These are phyloP conservation scores for Aspergillus terreus DNA, from an alignment of 2,329 filamentous ascomycete genomes.

Conservation along the genomic window DNA sequence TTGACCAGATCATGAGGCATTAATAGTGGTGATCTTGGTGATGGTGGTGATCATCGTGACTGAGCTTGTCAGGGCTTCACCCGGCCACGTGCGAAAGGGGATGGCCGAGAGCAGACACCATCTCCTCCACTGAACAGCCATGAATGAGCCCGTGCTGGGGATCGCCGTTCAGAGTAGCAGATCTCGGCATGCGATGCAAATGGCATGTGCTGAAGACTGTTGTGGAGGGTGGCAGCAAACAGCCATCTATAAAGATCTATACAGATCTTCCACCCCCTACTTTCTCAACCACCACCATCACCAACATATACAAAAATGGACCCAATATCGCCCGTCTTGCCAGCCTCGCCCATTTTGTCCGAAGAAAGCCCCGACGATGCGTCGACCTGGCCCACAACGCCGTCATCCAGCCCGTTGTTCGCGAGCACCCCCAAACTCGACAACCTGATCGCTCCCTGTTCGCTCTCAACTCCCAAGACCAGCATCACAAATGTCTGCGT, in stretches of 20 bases:
- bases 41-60: too few species aligned
- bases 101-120: too few species aligned
- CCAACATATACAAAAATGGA: too few species aligned
- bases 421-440: conserved; percentile 18
- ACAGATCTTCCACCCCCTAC: not conserved
- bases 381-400: conserved; percentile 24
- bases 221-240: too few species aligned
- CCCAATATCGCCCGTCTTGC: not conserved
- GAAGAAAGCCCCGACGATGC: conserved; percentile 19
- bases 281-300: not conserved
- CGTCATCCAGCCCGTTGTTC: conserved; percentile 25
- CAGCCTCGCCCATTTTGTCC: conserved; percentile 7
- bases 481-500: conserved; percentile 57
- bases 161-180: too few species aligned
- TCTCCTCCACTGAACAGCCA: too few species aligned
- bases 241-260: too few species aligned
- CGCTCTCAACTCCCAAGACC: too few species aligned
- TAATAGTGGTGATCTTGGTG: not conserved
- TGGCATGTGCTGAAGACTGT: too few species aligned
- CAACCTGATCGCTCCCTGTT: conserved; percentile 10
- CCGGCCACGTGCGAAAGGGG: conserved; percentile 7
- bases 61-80: conserved; percentile 1
- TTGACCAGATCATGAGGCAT: not conserved
- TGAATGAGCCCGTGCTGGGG: too few species aligned
- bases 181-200: too few species aligned